Evolutionary conservation across 2,329 filamentous ascomycete species (phyloP), one percentile per base, ranked within the genome.

Genomic region (Curvularia eragrostidis): DNA sequence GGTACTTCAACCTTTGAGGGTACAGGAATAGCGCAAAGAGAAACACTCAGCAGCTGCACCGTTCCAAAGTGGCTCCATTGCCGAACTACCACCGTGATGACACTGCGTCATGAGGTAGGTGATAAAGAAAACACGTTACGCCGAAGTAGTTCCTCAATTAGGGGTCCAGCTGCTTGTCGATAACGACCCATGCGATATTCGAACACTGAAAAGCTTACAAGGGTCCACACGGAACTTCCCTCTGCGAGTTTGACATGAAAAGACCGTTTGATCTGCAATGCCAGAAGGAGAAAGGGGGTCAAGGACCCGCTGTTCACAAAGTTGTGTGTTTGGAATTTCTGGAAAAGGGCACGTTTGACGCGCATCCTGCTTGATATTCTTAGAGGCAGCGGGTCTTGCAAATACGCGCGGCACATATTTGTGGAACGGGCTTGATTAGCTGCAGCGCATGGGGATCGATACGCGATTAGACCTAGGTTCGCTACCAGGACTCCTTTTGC

Each of bases 391-490:
- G 50, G 46, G 52, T 32, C 34, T 56, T 59, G 53, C 56, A 52
- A 56, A 54, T 52, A 56, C 48, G 57, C 53, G 52, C 42, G 52
- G 57, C 57, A 38, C 12, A 48, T 23, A 12, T n/a, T 34, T 48
- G 43, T 56, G 52, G 56, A 59, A 44, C 26, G 34, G n/a, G 41
- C n/a, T 13, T 48, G 34, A 38, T 32, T 57, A 21, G 7, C 19
- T 13, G 26, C 48, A 52, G 51, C 48, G 48, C 49, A 51, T 39
- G 56, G 36, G 44, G 36, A 59, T 49, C 44, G 39, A 48, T 49
- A 57, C 36, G 54, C 48, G 41, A 57, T 56, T 28, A 30, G 57
- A 56, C 19, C 46, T 59, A 56, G 52, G 57, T n/a, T 32, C 24
- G 49, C 43, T 41, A 23, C 44, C n/a, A 26, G 43, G 32, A 51